Evolutionary conservation across 2,329 filamentous ascomycete species (phyloP), one percentile per base, ranked within the genome.

Genomic region (Penicillium nordicum): DNA sequence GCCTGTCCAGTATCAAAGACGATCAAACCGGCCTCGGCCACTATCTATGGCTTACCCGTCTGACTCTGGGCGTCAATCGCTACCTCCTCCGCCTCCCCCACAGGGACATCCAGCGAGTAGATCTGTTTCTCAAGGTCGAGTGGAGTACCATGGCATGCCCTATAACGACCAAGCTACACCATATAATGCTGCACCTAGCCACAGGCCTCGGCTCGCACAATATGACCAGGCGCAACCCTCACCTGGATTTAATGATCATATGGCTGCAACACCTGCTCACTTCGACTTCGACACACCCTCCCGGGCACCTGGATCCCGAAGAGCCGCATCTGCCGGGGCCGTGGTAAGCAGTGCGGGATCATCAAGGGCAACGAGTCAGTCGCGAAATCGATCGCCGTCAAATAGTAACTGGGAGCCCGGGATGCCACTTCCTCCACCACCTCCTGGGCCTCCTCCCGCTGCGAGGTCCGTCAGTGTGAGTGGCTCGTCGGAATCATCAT

Each of bases 361-460:
- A 27, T 72, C 72, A 29, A 67, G 67, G 42, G 60, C 68, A 18
- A 63, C 69, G 41, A 74, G 72, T 53, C 67, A 70, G 45, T 67
- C 70, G n/a, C 64, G 69, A 25, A 72, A 69, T 36, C 57, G 60
- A 18, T 72, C 72, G 18, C 72, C 71, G 10, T 68, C 69, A 38
- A 66, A 65, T 44, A 63, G 60, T 60, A 68, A 70, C 47, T 79
- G 76, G 77, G 72, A 68, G 46, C 74, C 74, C 21, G 76, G 76
- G 21, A 78, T 79, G 76, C 76, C 76, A 29, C 70, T 79, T 32
- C 77, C 77, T 29, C 77, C 77, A 36, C 77, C 77, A 10, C 77
- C 77, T 49, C 76, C 77, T 34, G 76, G 77, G 1, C 77, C 77
- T 25, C 77, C 77, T 18, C 77, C 77, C 5, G 60, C 67, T 40